Evolutionary conservation across 2,329 filamentous ascomycete genomes (phyloP), one percentile per base, ranked within the genome.

Genomic region (Bipolaris bicolor): DNA sequence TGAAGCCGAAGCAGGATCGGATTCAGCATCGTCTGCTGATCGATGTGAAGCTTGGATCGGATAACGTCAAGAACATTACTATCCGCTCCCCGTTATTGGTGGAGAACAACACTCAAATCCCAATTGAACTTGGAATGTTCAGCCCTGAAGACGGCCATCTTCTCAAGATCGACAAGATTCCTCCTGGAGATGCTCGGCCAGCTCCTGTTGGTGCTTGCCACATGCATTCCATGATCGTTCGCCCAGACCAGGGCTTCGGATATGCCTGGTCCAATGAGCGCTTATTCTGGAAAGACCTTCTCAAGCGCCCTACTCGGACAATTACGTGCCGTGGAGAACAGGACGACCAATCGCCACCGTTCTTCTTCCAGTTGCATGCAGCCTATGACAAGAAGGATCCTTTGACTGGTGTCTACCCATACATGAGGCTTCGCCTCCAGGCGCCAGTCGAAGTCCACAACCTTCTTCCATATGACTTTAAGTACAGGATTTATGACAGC

Each of bases 41-140:
- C 0, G 95, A 99, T 55, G 90, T 99, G 51, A 91, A 86, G 51
- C 83, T 99, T 22, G 95, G 92, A n/a, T 80, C 86, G 0, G 94
- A 99, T 80, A 98, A 98, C 69, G 91, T 99, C 79, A 99, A 99
- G 80, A 96, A 96, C 74, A 96, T 99, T 70, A 99, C 93, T 1
- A 88, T 99, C 70, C 87, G 95, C 24, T 98, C 94, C 16, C 95
- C 95, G 0, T 80, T 99, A 1, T 79, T 97, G 0, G 88, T 99
- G 7, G 95, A 99, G 74, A 99, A 99, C 76, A 90, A 95, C 62
- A 99, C 95, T 0, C 92, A 99, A 72, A 97, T 99, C 41, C 94
- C 95, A 0, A 88, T 99, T 13, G 95, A 99, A 76, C 78, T 99
- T 20, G 96, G 95, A 15, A 88, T 99, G 15, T 97, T 91, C 72